Conservation (phyloP, 805 yeast genomes). For the Cephaloascus albidus region DNA sequence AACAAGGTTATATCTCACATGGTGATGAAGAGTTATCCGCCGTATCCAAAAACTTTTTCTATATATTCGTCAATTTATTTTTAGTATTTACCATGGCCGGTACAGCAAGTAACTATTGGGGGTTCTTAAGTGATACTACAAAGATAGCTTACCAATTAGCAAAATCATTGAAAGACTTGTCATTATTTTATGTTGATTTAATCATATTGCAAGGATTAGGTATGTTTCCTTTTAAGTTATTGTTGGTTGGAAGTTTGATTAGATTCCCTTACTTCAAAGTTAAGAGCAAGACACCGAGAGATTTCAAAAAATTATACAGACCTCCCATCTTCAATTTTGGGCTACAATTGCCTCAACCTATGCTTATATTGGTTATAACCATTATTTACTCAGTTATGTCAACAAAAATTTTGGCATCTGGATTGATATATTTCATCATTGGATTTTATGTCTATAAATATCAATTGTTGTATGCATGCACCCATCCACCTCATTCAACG, state of each 20-base stretch:
- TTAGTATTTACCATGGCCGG: conserved; percentile 92
- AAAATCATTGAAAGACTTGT: conserved; percentile 65
- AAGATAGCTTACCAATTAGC: conserved; percentile 84
- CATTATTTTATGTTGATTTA: conserved; percentile 85
- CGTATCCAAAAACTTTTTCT: conserved; percentile 88
- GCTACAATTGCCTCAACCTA: conserved; percentile 83
- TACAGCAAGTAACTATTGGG: conserved; percentile 76
- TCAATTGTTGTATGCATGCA: conserved; percentile 81
- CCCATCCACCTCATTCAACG: conserved; percentile 94
- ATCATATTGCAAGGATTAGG: conserved; percentile 78
- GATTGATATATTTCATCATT: conserved; percentile 70
- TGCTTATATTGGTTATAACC: conserved; percentile 75
- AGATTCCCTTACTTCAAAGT: conserved; percentile 61
- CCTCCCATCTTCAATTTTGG: conserved; percentile 95
- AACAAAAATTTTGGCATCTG: conserved; percentile 77
- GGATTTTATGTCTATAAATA: conserved; percentile 90
- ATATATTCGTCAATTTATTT: conserved; percentile 88
- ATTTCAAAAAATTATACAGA: conserved; percentile 60
- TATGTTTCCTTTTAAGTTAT: conserved; percentile 80
- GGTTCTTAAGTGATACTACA: conserved; percentile 79
- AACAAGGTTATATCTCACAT: conserved; percentile 84
- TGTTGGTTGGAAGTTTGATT: conserved; percentile 70
- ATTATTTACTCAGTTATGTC: conserved; percentile 85
- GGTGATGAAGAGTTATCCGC: conserved; percentile 89
- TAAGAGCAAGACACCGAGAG: conserved; percentile 74